Evolutionary conservation across 1,284 basidiomycete species (phyloP).

Genomic region (Moesziomyces aphidis): DNA sequence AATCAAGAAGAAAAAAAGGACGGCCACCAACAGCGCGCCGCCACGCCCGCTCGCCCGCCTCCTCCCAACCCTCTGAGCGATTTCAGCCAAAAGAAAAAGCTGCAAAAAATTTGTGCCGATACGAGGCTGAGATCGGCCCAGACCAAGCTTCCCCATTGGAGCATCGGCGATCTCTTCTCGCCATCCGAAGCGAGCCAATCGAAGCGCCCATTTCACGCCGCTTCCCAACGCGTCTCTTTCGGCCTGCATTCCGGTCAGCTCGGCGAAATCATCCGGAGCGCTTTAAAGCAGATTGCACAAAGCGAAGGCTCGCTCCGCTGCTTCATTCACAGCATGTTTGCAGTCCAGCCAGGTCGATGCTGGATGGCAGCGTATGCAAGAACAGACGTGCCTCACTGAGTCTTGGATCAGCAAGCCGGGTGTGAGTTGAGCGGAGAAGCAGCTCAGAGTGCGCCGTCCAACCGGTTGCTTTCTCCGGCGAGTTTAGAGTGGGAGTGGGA

Average conservation of each 20-base stretch:
- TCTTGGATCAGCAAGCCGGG: too few relatives aligned
- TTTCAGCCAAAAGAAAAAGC: neutral
- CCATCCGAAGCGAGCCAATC: neutral
- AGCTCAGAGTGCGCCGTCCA: neutral
- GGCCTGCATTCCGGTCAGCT: neutral
- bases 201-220: neutral
- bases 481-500: neutral
- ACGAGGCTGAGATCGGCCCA: neutral
- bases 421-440: neutral
- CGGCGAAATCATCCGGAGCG: neutral
- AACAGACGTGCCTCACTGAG: too few relatives aligned
- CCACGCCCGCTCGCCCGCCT: too few relatives aligned
- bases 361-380: too few relatives aligned
- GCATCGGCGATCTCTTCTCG: neutral
- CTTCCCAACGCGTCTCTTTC: neutral
- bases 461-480: neutral
- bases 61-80: neutral
- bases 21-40: neutral
- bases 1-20: neutral
- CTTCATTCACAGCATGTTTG: too few relatives aligned
- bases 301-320: too few relatives aligned
- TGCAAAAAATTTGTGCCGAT: conserved; percentile 1
- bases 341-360: too few relatives aligned
- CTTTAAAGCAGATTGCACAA: too few relatives aligned
- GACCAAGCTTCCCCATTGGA: fast-evolving